Evolutionary conservation across 495 filamentous ascomycete species (phyloP).

Genomic region (Penicillium psychrofluorescens): DNA sequence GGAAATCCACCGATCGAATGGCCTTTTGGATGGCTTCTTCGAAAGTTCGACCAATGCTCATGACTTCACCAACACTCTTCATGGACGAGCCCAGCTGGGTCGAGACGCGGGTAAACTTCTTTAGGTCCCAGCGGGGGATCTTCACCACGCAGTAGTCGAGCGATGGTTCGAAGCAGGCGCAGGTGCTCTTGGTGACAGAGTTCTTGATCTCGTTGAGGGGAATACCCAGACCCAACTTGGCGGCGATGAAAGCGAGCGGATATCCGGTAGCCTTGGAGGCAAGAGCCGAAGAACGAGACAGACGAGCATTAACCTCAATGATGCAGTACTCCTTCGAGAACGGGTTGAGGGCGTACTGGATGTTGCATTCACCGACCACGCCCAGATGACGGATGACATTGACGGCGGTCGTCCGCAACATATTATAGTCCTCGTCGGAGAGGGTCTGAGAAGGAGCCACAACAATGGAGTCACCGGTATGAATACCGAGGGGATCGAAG

Average conservation of each 20-base stretch:
- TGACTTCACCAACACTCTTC: slow-evolving; percentile 99
- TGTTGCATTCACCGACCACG: slow-evolving; percentile 97
- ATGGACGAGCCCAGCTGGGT: slow-evolving; percentile 93
- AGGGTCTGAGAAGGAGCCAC: slow-evolving; percentile 96
- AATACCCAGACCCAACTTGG: slow-evolving; percentile 90
- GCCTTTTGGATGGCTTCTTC: slow-evolving; percentile 99
- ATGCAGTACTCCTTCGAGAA: slow-evolving; percentile 98
- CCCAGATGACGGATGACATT: slow-evolving; percentile 97
- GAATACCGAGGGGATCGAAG: slow-evolving; percentile 96
- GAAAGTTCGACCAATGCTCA: slow-evolving; percentile 95
- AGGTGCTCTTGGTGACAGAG: slow-evolving; percentile 91
- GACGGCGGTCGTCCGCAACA: slow-evolving; percentile 96
- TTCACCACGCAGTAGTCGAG: slow-evolving; percentile 98
- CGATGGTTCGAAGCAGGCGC: slow-evolving; percentile 98
- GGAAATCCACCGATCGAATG: slow-evolving; percentile 87
- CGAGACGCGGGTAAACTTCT: slow-evolving; percentile 96
- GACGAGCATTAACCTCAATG: slow-evolving; percentile 97
- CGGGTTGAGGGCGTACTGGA: slow-evolving; percentile 95
- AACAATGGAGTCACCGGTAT: slow-evolving; percentile 97
- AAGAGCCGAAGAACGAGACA: slow-evolving; percentile 91
- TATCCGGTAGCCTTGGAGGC: slow-evolving; percentile 98
- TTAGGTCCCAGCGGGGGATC: slow-evolving; percentile 97
- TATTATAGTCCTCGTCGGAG: slow-evolving; percentile 97
- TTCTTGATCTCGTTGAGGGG: slow-evolving; percentile 96
- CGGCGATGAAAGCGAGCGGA: slow-evolving; percentile 91